These are phyloP conservation scores for Russula emetica DNA, from an alignment of 768 basidiomycete genomes.

Conservation along the genomic window DNA sequence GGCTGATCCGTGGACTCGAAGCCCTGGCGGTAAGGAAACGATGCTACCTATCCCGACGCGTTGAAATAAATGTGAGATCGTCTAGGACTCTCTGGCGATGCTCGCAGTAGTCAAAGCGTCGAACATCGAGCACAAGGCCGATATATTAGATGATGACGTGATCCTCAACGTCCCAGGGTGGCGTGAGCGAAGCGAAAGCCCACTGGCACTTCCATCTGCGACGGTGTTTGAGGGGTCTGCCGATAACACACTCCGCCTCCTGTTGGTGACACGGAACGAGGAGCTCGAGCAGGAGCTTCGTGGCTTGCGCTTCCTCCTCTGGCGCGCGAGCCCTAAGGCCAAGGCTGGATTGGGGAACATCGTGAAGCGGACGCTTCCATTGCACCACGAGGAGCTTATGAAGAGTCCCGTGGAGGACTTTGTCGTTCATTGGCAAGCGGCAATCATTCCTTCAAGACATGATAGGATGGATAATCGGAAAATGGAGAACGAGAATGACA, in stretches of 20 bases:
- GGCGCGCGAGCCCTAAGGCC: constrained; percentile 7
- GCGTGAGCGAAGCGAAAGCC: constrained; percentile 6
- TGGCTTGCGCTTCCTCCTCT: constrained; percentile 16
- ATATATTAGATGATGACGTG: constrained; percentile 15
- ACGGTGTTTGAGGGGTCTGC: not conserved
- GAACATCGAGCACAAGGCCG: not conserved
- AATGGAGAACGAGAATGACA: not conserved
- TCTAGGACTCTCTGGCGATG: constrained; percentile 2
- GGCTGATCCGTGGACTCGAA: constrained; percentile 11
- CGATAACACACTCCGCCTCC: constrained; percentile 10
- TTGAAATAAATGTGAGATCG: not conserved
- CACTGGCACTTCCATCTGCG: not conserved
- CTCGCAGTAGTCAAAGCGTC: not conserved
- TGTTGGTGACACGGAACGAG: constrained; percentile 12
- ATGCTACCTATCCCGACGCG: too few relatives aligned
- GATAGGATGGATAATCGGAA: not conserved
- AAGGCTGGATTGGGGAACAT: constrained; percentile 11
- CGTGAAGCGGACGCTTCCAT: constrained; percentile 8
- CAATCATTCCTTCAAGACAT: not conserved
- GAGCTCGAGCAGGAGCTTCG: constrained; percentile 19
- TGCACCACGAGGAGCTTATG: constrained; percentile 19
- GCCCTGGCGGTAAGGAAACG: not conserved
- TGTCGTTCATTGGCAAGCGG: constrained; percentile 18
- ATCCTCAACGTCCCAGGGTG: constrained; percentile 22
- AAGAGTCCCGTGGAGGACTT: constrained; percentile 17